Base-by-base conservation (phyloP, 352 stramenopile species). In the Pythium plurisporium region DNA sequence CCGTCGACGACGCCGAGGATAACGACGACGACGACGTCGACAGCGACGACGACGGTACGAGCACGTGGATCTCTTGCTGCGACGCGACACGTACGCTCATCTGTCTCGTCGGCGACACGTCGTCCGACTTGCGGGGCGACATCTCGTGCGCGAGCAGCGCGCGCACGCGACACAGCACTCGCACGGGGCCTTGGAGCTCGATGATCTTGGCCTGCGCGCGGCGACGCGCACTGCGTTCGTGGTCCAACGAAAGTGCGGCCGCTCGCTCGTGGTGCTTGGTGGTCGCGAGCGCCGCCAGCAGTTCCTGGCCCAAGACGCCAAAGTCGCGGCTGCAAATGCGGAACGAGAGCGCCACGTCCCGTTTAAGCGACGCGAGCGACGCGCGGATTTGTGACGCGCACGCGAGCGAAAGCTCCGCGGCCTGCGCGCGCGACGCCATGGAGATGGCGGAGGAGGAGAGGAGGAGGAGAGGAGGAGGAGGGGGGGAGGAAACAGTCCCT, bases 131-230 rank as follows among this genome's bases (percentile, higher is more conserved):
- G 20, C 57, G 49, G 10, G 29, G 14, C 44, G n/a, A n/a, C n/a
- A n/a, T n/a, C n/a, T 62, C 59, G 38, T 56, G 45, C 6, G 14
- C 19, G 11, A 70, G 43, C 26, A 63, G 44, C 20, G 87, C 84
- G 9, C 87, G 80, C 33, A 96, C 76, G 46, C 86, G 86, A 55
- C 79, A 91, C 17, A 91, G n/a, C 23, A 96, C 85, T 41, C 85
- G 85, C 40, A 96, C 74, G 43, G 73, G 75, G 20, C 80, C 77
- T 23, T 85, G 73, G 14, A 78, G 22, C 37, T 88, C 75, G 1
- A 69, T 48, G 17, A 82, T 25, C 27, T 79, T 72, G 56, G 65
- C 67, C 60, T 88, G 76, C 26, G 85, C 57, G 12, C 70, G 61
- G 14, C 58, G 69, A 10, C 80, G 67, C 17, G 64, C 63, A 5